Evolutionary conservation across 2,329 filamentous ascomycete genomes (phyloP).

Genomic region (Colletotrichum eremochloae): DNA sequence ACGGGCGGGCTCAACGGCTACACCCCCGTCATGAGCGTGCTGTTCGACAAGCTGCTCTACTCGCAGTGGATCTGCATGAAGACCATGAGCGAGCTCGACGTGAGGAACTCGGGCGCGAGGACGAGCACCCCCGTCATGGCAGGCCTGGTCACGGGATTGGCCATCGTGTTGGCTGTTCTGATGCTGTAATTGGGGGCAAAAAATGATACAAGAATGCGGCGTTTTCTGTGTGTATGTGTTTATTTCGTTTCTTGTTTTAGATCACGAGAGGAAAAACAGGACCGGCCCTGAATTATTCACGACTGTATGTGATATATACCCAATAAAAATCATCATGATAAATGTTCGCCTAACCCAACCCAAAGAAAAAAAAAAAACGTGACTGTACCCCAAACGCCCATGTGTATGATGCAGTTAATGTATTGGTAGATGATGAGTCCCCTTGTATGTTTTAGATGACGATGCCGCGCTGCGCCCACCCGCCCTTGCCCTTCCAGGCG

Average conservation of each 20-base stretch:
- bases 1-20: slow-evolving; percentile 38
- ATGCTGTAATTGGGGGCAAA: slow-evolving; percentile 18
- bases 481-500: slow-evolving; percentile 84
- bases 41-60: slow-evolving; percentile 37
- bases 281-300: slow-evolving; percentile 26
- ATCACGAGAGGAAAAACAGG: slow-evolving; percentile 35
- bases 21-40: slow-evolving; percentile 39
- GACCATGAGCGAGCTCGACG: slow-evolving; percentile 39
- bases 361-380: neutral
- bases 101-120: slow-evolving; percentile 14
- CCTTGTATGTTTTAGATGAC: slow-evolving; percentile 60
- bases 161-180: slow-evolving; percentile 20
- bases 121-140: slow-evolving; percentile 3
- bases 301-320: slow-evolving; percentile 41
- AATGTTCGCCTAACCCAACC: slow-evolving; percentile 19
- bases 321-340: slow-evolving; percentile 31
- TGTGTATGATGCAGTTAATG: slow-evolving; percentile 20
- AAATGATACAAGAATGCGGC: no score
- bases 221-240: neutral
- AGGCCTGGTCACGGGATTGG: slow-evolving; percentile 7
- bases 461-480: slow-evolving; percentile 83
- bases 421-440: neutral
- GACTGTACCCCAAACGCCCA: slow-evolving; percentile 24
- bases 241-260: neutral
- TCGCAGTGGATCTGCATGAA: slow-evolving; percentile 42